phyloP scores from a whole-genome alignment of 2,329 filamentous ascomycete genomes.

The Ceratocystiopsis sp. region DNA sequence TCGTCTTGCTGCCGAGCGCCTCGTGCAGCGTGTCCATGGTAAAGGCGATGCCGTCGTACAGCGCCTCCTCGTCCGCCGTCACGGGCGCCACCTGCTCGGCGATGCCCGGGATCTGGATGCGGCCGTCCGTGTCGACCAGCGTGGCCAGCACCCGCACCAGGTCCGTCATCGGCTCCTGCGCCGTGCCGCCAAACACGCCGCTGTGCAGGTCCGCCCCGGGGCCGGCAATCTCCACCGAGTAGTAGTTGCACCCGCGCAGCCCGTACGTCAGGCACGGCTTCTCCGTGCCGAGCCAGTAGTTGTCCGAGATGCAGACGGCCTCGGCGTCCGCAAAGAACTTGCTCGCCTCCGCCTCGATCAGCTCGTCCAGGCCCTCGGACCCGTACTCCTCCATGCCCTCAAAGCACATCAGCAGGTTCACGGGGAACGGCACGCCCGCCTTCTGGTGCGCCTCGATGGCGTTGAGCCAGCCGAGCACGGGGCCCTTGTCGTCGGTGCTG shows the following conservation, averaged over 20 bases:
- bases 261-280: conserved; percentile 97
- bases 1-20: conserved; percentile 75
- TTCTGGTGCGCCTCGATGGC: conserved; percentile 96
- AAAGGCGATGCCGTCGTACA: conserved; percentile 87
- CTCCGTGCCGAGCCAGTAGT: conserved; percentile 99
- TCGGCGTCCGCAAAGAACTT: conserved; percentile 92
- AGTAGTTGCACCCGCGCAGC: conserved; percentile 95
- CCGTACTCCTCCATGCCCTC: conserved; percentile 99
- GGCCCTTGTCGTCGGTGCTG: conserved; percentile 94
- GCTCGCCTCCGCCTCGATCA: conserved; percentile 81
- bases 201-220: conserved; percentile 90
- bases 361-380: conserved; percentile 87
- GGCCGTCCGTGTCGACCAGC: conserved; percentile 77
- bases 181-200: conserved; percentile 90
- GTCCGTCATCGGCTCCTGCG: conserved; percentile 98
- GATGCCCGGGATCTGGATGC: conserved; percentile 87
- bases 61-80: conserved; percentile 64
- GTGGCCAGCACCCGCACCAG: conserved; percentile 65
- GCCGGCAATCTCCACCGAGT: conserved; percentile 76
- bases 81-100: conserved; percentile 84
- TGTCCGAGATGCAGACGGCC: conserved; percentile 95
- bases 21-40: conserved; percentile 93
- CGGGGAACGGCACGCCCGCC: conserved; percentile 83
- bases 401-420: conserved; percentile 98
- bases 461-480: conserved; percentile 93